Base-by-base conservation (phyloP, 768 basidiomycete genomes). In the Russula foetens region DNA sequence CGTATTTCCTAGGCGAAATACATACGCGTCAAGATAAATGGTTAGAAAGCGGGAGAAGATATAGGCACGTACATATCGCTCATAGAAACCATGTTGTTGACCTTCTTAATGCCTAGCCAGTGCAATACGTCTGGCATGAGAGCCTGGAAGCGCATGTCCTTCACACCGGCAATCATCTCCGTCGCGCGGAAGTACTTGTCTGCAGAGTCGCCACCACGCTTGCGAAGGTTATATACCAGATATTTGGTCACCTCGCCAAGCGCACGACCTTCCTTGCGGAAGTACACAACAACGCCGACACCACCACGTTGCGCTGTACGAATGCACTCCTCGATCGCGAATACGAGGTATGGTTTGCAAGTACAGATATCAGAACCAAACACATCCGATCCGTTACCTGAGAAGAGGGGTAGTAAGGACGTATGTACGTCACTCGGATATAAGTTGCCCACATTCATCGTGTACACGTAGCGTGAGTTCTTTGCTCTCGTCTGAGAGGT, bases 51-150 rank as follows among this genome's bases (percentile, higher is more conserved):
- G 26, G n/a, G 54, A 39, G 38, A 28, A 17, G 24, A 15, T 19
- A 54, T 23, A 21, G 11, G n/a, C 11, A 70, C 79, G 59, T 51
- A 83, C 88, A 92, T 90, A 68, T 92, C 90, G 60, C 88, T 90
- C 90, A 92, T 92, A 24, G 84, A 86, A 17, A 96, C 85, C 85
- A 98, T 84, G 68, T 86, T 86, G 72, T 92, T 84, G 47, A 98
- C 83, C 79, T 91, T 91, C 73, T 71, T 85, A 69, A 98, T 88
- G 0, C 96, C 96, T 19, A 98, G 74, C 92, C 94, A 98, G 71
- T 94, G 92, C 47, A 98, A 75, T 7, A 97, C 88, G 70, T 98
- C 96, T 3, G 96, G 96, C 94, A 98, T 97, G 62, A 92, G 78
- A 23, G 87, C 90, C 71, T 86, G 84, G 85, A 94, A 94, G n/a